A percentile compares a stretch with the other conserved stretches of the same genome.
Evolutionary conservation across 768 basidiomycete species (phyloP).

Genomic region (Hysterangium stoloniferum): DNA sequence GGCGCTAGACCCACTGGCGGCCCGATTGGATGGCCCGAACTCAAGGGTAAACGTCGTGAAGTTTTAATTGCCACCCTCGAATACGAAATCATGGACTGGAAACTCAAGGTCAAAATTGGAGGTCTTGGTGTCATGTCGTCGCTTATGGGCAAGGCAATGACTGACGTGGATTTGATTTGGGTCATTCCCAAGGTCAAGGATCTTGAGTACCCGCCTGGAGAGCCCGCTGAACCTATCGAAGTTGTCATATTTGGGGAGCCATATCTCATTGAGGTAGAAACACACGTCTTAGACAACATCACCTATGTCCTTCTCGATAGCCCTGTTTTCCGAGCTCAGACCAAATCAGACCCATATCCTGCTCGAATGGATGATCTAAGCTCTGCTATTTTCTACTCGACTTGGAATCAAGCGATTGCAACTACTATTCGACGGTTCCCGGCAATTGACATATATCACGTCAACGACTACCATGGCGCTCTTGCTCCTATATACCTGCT

Average conservation of each 20-base stretch:
- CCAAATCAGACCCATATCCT: slow-evolving; percentile 92
- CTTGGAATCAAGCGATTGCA: slow-evolving; percentile 96
- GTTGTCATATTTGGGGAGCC: slow-evolving; percentile 95
- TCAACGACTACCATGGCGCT: slow-evolving; percentile 94
- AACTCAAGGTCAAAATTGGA: slow-evolving; percentile 95
- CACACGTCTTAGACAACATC: slow-evolving; percentile 88
- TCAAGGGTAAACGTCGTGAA: slow-evolving; percentile 82
- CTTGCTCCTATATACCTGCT: slow-evolving; percentile 86
- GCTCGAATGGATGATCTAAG: slow-evolving; percentile 96
- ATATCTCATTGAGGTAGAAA: slow-evolving; percentile 93
- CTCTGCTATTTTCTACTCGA: slow-evolving; percentile 96
- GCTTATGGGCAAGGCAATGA: slow-evolving; percentile 98
- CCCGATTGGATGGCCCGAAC: slow-evolving; percentile 95
- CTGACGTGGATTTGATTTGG: slow-evolving; percentile 92
- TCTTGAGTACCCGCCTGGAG: slow-evolving; percentile 85
- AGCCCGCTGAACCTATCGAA: slow-evolving; percentile 89
- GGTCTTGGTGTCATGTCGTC: slow-evolving; percentile 97
- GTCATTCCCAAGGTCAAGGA: slow-evolving; percentile 94
- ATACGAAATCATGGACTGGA: slow-evolving; percentile 97
- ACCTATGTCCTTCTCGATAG: slow-evolving; percentile 92
- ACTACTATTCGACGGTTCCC: slow-evolving; percentile 82
- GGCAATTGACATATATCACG: slow-evolving; percentile 86
- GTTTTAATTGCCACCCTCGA: slow-evolving; percentile 90
- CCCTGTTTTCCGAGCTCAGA: slow-evolving; percentile 94
- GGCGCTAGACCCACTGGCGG: slow-evolving; percentile 50